Conservation (phyloP, 148 eudicot genomes). For the Cornus kousa region DNA sequence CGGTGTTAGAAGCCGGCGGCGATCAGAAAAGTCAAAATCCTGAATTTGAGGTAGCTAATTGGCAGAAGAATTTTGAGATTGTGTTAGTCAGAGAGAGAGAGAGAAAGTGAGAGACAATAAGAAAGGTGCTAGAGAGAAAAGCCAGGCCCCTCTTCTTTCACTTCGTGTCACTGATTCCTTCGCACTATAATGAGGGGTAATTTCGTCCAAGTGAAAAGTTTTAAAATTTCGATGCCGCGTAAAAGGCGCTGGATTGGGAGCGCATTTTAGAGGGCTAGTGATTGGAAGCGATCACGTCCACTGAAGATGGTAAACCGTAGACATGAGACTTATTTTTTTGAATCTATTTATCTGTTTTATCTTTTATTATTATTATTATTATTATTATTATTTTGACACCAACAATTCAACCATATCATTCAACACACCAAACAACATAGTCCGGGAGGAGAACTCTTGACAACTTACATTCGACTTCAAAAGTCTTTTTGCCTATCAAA, state of each 20-base stretch:
- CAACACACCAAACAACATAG: too few species aligned
- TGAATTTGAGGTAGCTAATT: neutral
- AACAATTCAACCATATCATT: too few species aligned
- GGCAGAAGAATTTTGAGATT: neutral
- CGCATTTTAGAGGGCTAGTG: neutral
- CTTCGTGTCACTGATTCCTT: too few species aligned
- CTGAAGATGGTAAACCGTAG: neutral
- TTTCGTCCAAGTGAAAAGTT: neutral
- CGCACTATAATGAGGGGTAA: too few species aligned
- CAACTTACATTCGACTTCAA: too few species aligned
- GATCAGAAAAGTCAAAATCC: neutral
- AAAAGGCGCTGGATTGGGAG: conserved; percentile 14
- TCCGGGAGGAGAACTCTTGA: too few species aligned
- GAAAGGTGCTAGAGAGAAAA: neutral
- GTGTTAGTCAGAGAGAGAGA: neutral
- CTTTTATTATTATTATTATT: too few species aligned
- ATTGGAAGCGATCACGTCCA: conserved; percentile 2
- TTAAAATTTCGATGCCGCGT: conserved; percentile 24
- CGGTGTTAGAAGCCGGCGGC: neutral
- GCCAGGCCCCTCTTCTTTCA: neutral
- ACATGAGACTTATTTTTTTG: too few species aligned
- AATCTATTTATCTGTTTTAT: too few species aligned
- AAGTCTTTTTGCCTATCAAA: too few species aligned
- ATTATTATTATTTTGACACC: too few species aligned
- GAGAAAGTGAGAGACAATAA: neutral